These are phyloP conservation scores for Allodekkera sacchari DNA, from an alignment of 805 yeast species.

Conservation along the genomic window DNA sequence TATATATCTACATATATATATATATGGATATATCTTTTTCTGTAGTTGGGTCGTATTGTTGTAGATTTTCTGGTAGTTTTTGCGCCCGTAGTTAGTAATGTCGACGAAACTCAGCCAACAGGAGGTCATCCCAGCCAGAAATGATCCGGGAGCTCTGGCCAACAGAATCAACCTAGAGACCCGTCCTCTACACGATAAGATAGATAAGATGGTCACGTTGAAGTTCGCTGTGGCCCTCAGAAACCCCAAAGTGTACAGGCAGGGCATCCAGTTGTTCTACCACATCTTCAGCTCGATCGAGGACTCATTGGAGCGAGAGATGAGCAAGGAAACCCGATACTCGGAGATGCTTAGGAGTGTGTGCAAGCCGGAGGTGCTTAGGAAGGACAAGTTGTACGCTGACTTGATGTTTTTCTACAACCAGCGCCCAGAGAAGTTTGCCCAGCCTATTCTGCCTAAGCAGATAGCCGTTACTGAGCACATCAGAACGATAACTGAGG, in stretches of 20 bases:
- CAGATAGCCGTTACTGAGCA: constrained; percentile 59
- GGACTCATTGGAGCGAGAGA: constrained; percentile 36
- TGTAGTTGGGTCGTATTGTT: too few species aligned
- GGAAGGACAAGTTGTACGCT: constrained; percentile 45
- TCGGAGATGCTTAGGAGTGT: constrained; percentile 44
- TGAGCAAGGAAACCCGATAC: constrained; percentile 30
- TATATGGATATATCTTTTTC: too few species aligned
- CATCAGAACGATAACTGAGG: constrained; percentile 42
- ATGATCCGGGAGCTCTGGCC: constrained; percentile 77
- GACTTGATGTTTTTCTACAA: constrained; percentile 66
- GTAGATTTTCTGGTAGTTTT: too few species aligned
- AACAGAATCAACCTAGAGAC: constrained; percentile 74
- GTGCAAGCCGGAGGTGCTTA: constrained; percentile 64
- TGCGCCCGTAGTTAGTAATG: too few species aligned
- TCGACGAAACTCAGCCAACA: constrained; percentile 17
- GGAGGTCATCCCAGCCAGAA: constrained; percentile 68
- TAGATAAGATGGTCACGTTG: constrained; percentile 59
- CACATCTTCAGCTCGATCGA: constrained; percentile 65
- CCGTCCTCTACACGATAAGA: constrained; percentile 53
- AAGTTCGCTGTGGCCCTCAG: constrained; percentile 69
- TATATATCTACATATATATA: too few species aligned
- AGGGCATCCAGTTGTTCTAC: constrained; percentile 68
- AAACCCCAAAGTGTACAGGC: constrained; percentile 70
- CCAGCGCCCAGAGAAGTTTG: constrained; percentile 46
- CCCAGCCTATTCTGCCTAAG: constrained; percentile 46